A percentile compares a stretch with the other conserved stretches of the same genome.
These are phyloP conservation scores for Triticum urartu DNA, from an alignment of 176 grass and related monocot species.

Conservation along the genomic window DNA sequence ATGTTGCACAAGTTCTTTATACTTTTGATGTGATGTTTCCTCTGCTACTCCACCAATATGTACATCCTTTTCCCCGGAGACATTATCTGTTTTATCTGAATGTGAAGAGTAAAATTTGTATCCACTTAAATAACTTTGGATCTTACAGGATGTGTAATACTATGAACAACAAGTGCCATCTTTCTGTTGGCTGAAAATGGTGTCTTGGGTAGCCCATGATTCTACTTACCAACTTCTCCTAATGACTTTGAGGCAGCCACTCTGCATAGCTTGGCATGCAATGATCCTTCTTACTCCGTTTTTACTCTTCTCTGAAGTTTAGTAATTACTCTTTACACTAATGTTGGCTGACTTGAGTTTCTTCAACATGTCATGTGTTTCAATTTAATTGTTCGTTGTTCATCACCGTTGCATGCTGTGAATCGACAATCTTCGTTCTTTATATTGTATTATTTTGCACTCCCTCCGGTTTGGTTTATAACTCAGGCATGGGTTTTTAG, in stretches of 20 bases:
- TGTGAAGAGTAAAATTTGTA: too few species aligned
- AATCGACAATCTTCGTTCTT: background rate
- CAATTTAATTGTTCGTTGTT: background rate
- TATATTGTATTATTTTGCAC: background rate
- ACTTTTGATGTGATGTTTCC: background rate
- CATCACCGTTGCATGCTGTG: background rate
- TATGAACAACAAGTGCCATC: background rate
- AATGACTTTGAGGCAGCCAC: background rate
- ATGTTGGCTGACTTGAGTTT: background rate
- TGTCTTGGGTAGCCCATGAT: background rate
- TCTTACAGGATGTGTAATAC: background rate
- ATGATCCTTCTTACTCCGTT: background rate
- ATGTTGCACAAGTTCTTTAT: background rate
- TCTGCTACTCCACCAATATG: conserved; percentile 7
- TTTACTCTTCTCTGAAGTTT: background rate
- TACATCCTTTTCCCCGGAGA: background rate
- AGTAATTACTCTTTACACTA: background rate
- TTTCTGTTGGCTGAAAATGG: conserved; percentile 10
- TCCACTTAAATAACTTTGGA: background rate
- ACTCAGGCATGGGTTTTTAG: too few species aligned
- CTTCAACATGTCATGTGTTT: background rate
- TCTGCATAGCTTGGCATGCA: background rate
- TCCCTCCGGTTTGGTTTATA: too few species aligned
- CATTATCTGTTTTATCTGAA: background rate
- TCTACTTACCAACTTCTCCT: background rate